Base-by-base conservation (phyloP, 257 asterid species). In the Solanum dulcamara region DNA sequence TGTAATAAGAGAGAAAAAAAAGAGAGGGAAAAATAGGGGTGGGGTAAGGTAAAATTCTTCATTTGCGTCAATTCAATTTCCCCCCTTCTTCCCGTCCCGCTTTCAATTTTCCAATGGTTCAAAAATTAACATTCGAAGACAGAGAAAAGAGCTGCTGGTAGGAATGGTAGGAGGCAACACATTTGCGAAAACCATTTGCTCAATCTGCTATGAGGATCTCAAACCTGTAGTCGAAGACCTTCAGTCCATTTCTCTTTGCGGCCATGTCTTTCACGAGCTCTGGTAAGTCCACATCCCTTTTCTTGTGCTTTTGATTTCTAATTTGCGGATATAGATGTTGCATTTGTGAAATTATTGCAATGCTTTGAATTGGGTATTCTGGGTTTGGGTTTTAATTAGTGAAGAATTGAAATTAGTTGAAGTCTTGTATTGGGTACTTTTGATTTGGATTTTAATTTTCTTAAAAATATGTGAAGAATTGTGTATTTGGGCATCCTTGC, bases 231-330 rank as follows among this genome's bases (percentile, higher is more conserved):
- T 88, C 51, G 98, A 94, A 91, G 98, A 97, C 74, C 97, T 95
- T 42, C 98, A 95, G 81, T 90, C 96, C 24, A 97, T 97, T 84
- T 94, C 95, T 57, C 88, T 95, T 30, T 97, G 99, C 85, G 99
- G 99, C 85, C 99, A 97, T 74, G 99, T 97, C 75, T 94, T 97
- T 90, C 99, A 97, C 92, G 99, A 97, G 88, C 98, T 97, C 88
- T 95, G 98, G 99, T 95, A 14, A 84, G 90, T 87, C 28, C 2
- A 60, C 2, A n/a, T 62, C 37, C 37, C 37, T 10, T 62, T 62
- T 26, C 70, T 62, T 62, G 10, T 12, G 70, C 2, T 33, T 32
- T 67, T 67, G 24, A 9, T 33, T 67, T 67, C 40, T 17, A 32
- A 17, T 17, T 64, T 30, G 40, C 2, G 22, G 72, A 3, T 64